Evolutionary conservation across 768 basidiomycete species (phyloP).

Genomic region (Leccinum aurantiacum): DNA sequence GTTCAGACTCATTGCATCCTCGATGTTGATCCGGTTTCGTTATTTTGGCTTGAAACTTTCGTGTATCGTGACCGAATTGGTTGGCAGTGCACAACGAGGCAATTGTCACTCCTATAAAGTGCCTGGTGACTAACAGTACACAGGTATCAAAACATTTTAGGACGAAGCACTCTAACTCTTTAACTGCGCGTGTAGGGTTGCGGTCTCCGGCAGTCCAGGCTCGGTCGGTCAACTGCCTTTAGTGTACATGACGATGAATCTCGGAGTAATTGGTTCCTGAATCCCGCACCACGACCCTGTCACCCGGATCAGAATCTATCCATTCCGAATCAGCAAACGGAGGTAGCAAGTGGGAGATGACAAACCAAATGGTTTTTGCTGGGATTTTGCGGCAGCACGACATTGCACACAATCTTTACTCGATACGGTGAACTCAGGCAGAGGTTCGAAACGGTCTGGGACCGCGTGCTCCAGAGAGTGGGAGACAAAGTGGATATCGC

Average conservation of each 20-base stretch:
- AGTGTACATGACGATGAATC: constrained; percentile 59
- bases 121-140: constrained; percentile 18
- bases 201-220: constrained; percentile 17
- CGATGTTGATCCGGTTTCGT: constrained; percentile 20
- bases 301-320: constrained; percentile 44
- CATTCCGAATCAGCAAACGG: constrained; percentile 28
- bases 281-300: constrained; percentile 52
- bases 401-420: constrained; percentile 62
- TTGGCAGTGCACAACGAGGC: constrained; percentile 31
- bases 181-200: constrained; percentile 20
- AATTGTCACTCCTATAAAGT: constrained; percentile 14
- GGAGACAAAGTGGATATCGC: constrained; percentile 64
- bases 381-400: constrained; percentile 37
- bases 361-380: constrained; percentile 28
- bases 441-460: constrained; percentile 76
- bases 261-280: constrained; percentile 57
- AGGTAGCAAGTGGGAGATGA: constrained; percentile 18
- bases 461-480: constrained; percentile 64
- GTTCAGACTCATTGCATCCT: constrained; percentile 28
- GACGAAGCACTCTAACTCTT: constrained; percentile 23
- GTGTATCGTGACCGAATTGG: constrained; percentile 18
- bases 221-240: constrained; percentile 32
- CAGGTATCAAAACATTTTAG: constrained; percentile 13
- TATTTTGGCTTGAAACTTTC: constrained; percentile 10
- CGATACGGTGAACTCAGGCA: constrained; percentile 67